Percentiles rank a stretch among this genome's conserved stretches.
phyloP scores from a whole-genome alignment of 1,284 basidiomycete species.

The Hypsizygus ulmarius region DNA sequence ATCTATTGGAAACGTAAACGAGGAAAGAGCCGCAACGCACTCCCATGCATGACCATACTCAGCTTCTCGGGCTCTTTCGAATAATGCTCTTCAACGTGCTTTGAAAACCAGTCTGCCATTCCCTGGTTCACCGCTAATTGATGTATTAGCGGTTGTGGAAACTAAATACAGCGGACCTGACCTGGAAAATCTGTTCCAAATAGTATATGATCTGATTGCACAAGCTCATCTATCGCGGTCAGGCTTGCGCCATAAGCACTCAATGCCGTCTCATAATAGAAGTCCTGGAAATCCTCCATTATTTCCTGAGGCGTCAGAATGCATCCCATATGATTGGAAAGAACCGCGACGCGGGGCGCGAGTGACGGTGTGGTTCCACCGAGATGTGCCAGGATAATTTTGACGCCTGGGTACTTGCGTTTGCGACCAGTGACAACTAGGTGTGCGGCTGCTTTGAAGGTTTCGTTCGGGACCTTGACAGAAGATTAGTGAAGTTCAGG shows the following conservation, averaged over 20 bases:
- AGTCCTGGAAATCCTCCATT: slow-evolving; percentile 60
- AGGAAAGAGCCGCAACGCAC: slow-evolving; percentile 50
- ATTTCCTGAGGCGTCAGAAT: slow-evolving; percentile 56
- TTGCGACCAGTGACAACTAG: slow-evolving; percentile 69
- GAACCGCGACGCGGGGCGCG: slow-evolving; percentile 60
- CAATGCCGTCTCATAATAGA: slow-evolving; percentile 71
- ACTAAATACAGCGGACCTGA: slow-evolving; percentile 25
- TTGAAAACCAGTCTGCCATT: slow-evolving; percentile 58
- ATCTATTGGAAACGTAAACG: slow-evolving; percentile 21
- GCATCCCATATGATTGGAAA: slow-evolving; percentile 68
- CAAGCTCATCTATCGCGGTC: slow-evolving; percentile 46
- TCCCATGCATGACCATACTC: slow-evolving; percentile 40
- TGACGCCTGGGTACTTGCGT: slow-evolving; percentile 53
- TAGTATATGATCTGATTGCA: slow-evolving; percentile 46
- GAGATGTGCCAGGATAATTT: slow-evolving; percentile 66
- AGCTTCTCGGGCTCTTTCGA: slow-evolving; percentile 32
- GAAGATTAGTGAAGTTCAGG: slow-evolving; percentile 5
- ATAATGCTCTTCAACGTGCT: slow-evolving; percentile 48
- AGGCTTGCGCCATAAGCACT: slow-evolving; percentile 53
- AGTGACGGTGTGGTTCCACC: slow-evolving; percentile 62
- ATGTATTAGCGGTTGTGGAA: neutral
- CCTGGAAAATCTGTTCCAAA: slow-evolving; percentile 78
- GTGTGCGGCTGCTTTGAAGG: slow-evolving; percentile 74
- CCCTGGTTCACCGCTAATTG: slow-evolving; percentile 51
- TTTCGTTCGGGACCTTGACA: slow-evolving; percentile 68